Percentiles rank a stretch among this genome's conserved stretches.
These are phyloP conservation scores for Helianthus tuberosus DNA, from an alignment of 129 eudicot species.

Conservation along the genomic window DNA sequence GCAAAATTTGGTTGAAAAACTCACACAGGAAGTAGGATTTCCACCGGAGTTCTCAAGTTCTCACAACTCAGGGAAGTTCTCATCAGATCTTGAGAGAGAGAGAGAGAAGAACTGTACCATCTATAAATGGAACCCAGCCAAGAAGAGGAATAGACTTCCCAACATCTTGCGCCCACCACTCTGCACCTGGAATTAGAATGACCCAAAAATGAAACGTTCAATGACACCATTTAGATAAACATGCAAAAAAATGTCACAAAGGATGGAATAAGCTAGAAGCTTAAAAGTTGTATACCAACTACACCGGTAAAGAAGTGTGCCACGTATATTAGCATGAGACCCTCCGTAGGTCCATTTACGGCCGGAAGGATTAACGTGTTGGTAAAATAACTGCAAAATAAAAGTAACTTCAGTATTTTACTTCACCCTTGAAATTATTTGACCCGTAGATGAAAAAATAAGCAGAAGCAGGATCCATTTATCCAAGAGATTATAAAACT, in stretches of 20 bases:
- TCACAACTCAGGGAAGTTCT: too few species aligned
- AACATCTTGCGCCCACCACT: constrained; percentile 94
- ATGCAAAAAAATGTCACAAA: not conserved
- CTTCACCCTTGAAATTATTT: not conserved
- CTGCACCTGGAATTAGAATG: constrained; percentile 62
- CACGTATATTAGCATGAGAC: constrained; percentile 86
- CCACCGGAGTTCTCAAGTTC: too few species aligned
- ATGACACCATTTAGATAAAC: not conserved
- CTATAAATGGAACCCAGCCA: constrained; percentile 81
- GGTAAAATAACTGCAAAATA: constrained; percentile 79
- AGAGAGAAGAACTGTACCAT: constrained; percentile 44
- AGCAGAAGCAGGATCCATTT: not conserved
- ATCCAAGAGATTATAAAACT: not conserved
- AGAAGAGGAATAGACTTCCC: constrained; percentile 81
- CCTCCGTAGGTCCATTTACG: constrained; percentile 97
- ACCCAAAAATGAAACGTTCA: constrained; percentile 3
- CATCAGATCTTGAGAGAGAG: too few species aligned
- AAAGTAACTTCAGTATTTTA: constrained; percentile 21
- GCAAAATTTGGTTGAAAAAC: too few species aligned
- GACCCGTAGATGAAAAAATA: not conserved
- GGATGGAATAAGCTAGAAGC: not conserved
- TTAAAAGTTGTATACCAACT: constrained; percentile 62
- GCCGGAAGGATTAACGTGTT: constrained; percentile 93
- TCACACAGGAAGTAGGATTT: too few species aligned
- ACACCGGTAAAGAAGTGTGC: constrained; percentile 78